Base-by-base conservation (phyloP, 2,329 filamentous ascomycete genomes). In the Xylaria sp. region DNA sequence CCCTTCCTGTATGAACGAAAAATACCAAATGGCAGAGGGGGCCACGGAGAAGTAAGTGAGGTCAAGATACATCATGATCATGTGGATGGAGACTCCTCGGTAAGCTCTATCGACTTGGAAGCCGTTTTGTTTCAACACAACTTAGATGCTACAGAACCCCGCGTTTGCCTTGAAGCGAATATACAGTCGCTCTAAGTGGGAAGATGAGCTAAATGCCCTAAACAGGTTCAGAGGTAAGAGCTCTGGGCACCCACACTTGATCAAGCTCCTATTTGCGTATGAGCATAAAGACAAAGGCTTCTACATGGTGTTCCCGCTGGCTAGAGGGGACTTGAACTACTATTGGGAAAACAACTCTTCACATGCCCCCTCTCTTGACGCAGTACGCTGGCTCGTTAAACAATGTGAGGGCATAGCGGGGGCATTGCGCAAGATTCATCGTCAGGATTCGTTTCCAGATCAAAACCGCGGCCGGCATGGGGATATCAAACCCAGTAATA, bases 401-500 rank as follows among this genome's bases (percentile, higher is more conserved):
- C 49, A 53, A 21, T 53, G 49, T 31, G 15, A 6, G 4, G 35
- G 23, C 15, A 23, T 53, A 10, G 9, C 49, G 3, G 17, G 10
- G 35, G 49, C 37, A 15, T 15, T 53, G 5, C 4, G 21, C 1
- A 53, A 38, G 10, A 40, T 52, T n/a, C 48, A 52, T 52, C 33
- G 9, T 9, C 33, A 52, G 23, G 17, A 9, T 40, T 52, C n/a
- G n/a, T n/a, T n/a, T n/a, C n/a, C n/a, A n/a, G n/a, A n/a, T 7
- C 3, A 41, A 6, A 17, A 19, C 9, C 15, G 25, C 8, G 49
- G 49, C 9, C 49, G 38, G 35, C 49, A 53, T 41, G 49, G 49
- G 6, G 49, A 53, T 29, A 53, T 53, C 37, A 53, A 53, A 23
- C 49, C 49, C 3, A 37, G 27, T 3, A 53, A 53, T 38, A 53